Evolutionary conservation across 139 green algal species (phyloP).

Genomic region (Chlorella sp.): DNA sequence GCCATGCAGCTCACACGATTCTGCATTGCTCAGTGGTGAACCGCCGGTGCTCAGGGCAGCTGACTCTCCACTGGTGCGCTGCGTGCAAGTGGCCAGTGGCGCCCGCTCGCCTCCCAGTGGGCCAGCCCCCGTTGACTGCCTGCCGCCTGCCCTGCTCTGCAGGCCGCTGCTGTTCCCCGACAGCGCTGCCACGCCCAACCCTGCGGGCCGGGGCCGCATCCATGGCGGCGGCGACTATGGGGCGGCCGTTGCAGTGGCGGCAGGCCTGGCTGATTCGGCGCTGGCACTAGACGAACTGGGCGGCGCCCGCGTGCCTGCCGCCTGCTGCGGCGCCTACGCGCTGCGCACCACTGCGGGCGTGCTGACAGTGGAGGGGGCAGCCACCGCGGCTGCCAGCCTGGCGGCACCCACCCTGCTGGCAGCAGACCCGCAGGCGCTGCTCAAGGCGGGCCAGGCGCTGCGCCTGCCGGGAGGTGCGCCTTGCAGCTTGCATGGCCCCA

Average conservation of each 20-base stretch:
- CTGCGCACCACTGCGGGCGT: constrained; percentile 38
- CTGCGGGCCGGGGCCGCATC: constrained; percentile 1
- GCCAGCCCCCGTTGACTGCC: background rate
- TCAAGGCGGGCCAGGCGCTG: constrained; percentile 34
- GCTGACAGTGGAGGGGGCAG: constrained; percentile 25
- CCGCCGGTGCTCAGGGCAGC: background rate
- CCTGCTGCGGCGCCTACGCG: constrained; percentile 35
- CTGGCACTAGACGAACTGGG: constrained; percentile 41
- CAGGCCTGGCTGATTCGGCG: constrained; percentile 29
- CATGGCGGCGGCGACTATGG: constrained; percentile 42
- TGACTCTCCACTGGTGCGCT: background rate
- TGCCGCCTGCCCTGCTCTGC: background rate
- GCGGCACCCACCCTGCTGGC: constrained; percentile 22
- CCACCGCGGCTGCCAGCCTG: constrained; percentile 15
- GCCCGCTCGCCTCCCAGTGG: background rate
- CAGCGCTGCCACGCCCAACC: background rate
- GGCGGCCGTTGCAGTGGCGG: constrained; percentile 7
- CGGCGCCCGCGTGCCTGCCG: constrained; percentile 13
- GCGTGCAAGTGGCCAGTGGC: background rate
- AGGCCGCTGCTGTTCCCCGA: constrained; percentile 18
- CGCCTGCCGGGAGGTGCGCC: constrained; percentile 28
- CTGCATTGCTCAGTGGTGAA: background rate
- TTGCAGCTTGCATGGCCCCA: background rate
- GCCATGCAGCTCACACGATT: background rate
- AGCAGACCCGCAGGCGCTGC: constrained; percentile 2